Conservation (phyloP, 2,329 filamentous ascomycete genomes). For the Knufia fluminis region DNA sequence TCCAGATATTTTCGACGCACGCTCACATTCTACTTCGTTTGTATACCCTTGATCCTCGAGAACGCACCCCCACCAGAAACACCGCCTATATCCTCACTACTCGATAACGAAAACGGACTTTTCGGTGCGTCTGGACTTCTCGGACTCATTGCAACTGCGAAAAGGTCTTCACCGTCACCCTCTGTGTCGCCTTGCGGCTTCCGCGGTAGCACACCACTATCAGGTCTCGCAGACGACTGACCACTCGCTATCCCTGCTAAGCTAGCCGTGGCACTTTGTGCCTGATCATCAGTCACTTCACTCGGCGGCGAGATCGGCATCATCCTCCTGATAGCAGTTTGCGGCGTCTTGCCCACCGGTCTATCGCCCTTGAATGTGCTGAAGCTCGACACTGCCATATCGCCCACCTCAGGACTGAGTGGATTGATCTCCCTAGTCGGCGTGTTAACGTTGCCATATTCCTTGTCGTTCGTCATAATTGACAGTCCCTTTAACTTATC, state of each 20-base stretch:
- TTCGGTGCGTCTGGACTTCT: slow-evolving; percentile 76
- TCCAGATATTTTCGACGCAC: too few relatives aligned
- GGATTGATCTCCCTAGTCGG: slow-evolving; percentile 33
- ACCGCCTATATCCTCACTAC: slow-evolving; percentile 27
- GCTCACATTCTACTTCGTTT: slow-evolving; percentile 1
- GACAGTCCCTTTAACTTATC: slow-evolving; percentile 75
- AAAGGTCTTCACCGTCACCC: slow-evolving; percentile 69
- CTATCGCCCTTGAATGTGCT: slow-evolving; percentile 47
- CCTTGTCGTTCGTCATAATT: slow-evolving; percentile 61
- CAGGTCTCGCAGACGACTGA: slow-evolving; percentile 17
- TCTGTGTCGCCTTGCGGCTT: neutral
- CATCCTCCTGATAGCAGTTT: slow-evolving; percentile 22
- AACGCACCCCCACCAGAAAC: slow-evolving; percentile 18
- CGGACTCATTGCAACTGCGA: slow-evolving; percentile 78
- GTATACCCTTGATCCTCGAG: slow-evolving; percentile 20
- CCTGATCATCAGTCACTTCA: slow-evolving; percentile 30
- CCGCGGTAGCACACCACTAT: slow-evolving; percentile 24
- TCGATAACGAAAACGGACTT: slow-evolving; percentile 63
- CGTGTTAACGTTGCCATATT: slow-evolving; percentile 32
- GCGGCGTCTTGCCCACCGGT: slow-evolving; percentile 17
- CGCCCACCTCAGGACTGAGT: slow-evolving; percentile 53
- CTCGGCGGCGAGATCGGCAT: slow-evolving; percentile 33
- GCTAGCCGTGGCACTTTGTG: slow-evolving; percentile 20
- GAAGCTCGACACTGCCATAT: slow-evolving; percentile 55
- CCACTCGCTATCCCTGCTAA: slow-evolving; percentile 26